Percentiles rank a stretch among this genome's conserved stretches.
Conservation (phyloP, 495 filamentous ascomycete species). For the Usnea hakonensis region DNA sequence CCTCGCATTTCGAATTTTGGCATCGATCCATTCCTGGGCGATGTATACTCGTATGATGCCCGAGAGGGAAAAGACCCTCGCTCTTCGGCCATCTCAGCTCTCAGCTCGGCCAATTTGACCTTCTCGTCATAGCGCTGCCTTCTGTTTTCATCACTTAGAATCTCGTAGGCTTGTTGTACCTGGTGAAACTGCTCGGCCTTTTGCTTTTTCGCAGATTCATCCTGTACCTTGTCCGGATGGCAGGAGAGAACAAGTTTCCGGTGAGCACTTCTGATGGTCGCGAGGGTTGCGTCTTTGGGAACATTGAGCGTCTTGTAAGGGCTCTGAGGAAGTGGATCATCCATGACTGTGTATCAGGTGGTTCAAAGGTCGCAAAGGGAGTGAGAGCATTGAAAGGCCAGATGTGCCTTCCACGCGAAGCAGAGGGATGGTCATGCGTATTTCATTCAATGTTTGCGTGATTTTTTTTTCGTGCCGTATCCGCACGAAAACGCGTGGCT, state of each 20-base stretch:
- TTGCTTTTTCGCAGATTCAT: conserved; percentile 54
- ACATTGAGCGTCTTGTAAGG: conserved; percentile 80
- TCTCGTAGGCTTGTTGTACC: conserved; percentile 88
- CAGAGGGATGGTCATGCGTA: conserved; percentile 4
- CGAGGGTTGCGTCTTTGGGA: conserved; percentile 59
- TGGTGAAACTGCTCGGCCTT: conserved; percentile 85
- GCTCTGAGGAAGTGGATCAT: conserved; percentile 56
- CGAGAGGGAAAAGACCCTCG: conserved; percentile 6
- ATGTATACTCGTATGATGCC: conserved; percentile 12
- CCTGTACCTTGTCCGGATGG: conserved; percentile 91
- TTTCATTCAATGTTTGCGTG: conserved; percentile 11
- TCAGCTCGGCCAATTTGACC: conserved; percentile 53
- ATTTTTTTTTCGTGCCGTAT: conserved; percentile 2
- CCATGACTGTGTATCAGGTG: conserved; percentile 44
- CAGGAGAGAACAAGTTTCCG: conserved; percentile 88
- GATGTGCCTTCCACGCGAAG: not conserved
- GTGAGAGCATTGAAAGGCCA: conserved; percentile 7
- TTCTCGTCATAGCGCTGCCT: conserved; percentile 71
- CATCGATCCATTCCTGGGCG: conserved; percentile 12
- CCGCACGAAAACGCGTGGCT: conserved; percentile 8
- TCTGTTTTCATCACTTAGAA: conserved; percentile 70
- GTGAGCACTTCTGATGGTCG: conserved; percentile 72
- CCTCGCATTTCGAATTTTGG: conserved; percentile 38
- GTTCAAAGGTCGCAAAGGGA: conserved; percentile 8
- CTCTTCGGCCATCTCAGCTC: conserved; percentile 43